Evolutionary conservation across 2,329 filamentous ascomycete species (phyloP).

Genomic region (Biscogniauxia marginata): DNA sequence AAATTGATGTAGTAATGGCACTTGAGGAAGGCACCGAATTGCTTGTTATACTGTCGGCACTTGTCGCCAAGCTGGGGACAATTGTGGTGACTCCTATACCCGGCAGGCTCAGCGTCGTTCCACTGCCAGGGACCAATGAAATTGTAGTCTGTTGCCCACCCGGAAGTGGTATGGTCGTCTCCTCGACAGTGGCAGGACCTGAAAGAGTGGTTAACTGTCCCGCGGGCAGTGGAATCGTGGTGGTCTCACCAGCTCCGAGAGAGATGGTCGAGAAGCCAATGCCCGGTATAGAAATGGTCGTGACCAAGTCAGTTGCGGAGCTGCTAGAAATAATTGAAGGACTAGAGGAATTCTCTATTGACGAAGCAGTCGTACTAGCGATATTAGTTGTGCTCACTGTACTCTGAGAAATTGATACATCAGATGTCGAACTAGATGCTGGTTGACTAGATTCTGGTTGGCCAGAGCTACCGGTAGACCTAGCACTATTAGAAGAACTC

Average conservation of each 20-base stretch:
- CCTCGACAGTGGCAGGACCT: neutral
- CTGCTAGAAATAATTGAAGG: neutral
- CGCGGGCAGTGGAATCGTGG: neutral
- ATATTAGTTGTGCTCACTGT: neutral
- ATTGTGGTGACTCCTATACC: neutral
- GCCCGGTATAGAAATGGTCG: neutral
- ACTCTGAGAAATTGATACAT: neutral
- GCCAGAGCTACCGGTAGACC: neutral
- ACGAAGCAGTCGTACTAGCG: neutral
- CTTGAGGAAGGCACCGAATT: neutral
- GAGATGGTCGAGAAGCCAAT: neutral
- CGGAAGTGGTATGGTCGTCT: neutral
- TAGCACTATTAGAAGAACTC: neutral
- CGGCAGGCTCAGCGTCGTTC: neutral
- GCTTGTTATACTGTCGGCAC: neutral
- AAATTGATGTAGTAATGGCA: neutral
- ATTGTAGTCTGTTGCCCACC: neutral
- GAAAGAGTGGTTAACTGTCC: neutral
- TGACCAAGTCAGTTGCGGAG: neutral
- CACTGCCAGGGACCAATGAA: neutral
- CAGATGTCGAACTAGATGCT: neutral
- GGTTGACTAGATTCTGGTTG: neutral
- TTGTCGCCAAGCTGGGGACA: neutral
- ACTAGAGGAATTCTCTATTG: neutral
- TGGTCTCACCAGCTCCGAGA: neutral